Percentiles rank a stretch among this genome's conserved stretches.
phyloP scores from a whole-genome alignment of 2,329 filamentous ascomycete species.

The Aspergillus ruber region DNA sequence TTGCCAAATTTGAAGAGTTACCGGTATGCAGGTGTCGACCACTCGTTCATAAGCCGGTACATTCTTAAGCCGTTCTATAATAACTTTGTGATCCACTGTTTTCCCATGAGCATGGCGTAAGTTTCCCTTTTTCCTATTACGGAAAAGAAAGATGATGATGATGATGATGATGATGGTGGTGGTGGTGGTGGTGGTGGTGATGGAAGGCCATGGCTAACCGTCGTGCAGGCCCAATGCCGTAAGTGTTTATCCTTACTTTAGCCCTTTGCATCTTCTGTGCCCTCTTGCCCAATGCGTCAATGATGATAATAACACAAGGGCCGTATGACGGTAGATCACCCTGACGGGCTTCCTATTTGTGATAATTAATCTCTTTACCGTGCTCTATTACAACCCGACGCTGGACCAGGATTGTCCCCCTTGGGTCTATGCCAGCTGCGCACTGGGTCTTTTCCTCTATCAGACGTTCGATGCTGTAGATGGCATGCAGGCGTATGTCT shows the following conservation, averaged over 20 bases:
- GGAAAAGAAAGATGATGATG: not conserved
- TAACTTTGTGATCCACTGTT: slow-evolving; percentile 85
- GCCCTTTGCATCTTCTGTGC: too few relatives aligned
- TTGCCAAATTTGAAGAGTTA: slow-evolving; percentile 86
- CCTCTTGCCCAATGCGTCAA: too few relatives aligned
- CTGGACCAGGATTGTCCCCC: slow-evolving; percentile 86
- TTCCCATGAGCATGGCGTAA: slow-evolving; percentile 90
- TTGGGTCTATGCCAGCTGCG: slow-evolving; percentile 95
- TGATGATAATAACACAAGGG: slow-evolving; percentile 9
- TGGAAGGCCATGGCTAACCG: not conserved
- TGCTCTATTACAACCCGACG: slow-evolving; percentile 94
- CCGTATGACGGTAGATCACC: slow-evolving; percentile 57
- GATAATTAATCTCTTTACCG: slow-evolving; percentile 77
- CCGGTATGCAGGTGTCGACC: slow-evolving; percentile 90
- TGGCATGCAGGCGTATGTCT: slow-evolving; percentile 76
- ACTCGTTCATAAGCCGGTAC: slow-evolving; percentile 83
- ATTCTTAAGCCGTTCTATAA: slow-evolving; percentile 97
- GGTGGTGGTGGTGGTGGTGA: not conserved
- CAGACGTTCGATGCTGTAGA: slow-evolving; percentile 98
- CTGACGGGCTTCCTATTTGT: slow-evolving; percentile 87
- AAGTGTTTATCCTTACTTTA: slow-evolving; percentile 17
- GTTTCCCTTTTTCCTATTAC: slow-evolving; percentile 26
- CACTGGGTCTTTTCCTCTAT: slow-evolving; percentile 83
- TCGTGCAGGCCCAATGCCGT: slow-evolving; percentile 43
- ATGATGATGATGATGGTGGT: not conserved